Percentiles rank a stretch among this genome's conserved stretches.
These are phyloP conservation scores for Syzygium syzygioides DNA, from an alignment of 441 rosid species.

Conservation along the genomic window DNA sequence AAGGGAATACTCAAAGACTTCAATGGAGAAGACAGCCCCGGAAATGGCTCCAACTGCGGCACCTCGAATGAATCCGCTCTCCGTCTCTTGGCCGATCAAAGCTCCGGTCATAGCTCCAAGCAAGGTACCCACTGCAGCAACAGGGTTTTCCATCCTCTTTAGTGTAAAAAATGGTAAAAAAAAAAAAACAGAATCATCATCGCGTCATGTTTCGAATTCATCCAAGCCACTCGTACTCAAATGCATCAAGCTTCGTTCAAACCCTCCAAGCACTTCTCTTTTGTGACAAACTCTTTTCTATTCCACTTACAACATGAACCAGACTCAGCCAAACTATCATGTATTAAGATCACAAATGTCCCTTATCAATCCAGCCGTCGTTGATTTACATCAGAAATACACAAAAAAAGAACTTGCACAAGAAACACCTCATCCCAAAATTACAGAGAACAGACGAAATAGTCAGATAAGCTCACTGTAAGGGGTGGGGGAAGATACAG, in stretches of 20 bases:
- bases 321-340: neutral
- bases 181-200: neutral
- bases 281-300: neutral
- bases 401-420: neutral
- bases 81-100: slow-evolving; percentile 97
- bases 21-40: slow-evolving; percentile 98
- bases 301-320: neutral
- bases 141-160: neutral
- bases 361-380: neutral
- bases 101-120: slow-evolving; percentile 97
- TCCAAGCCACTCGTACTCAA: neutral
- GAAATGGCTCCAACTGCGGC: slow-evolving; percentile 96
- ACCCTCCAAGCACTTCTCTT: neutral
- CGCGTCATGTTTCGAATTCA: neutral
- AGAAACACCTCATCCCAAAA: neutral
- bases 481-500: neutral
- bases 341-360: neutral
- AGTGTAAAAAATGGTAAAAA: neutral
- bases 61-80: slow-evolving; percentile 93
- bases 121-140: slow-evolving; percentile 78
- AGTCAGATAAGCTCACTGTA: neutral
- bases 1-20: slow-evolving; percentile 90
- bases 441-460: neutral
- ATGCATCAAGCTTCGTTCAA: neutral
- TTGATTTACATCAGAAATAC: neutral